Conservation (phyloP, 257 asterid species). For the Jacaranda copaia region DNA sequence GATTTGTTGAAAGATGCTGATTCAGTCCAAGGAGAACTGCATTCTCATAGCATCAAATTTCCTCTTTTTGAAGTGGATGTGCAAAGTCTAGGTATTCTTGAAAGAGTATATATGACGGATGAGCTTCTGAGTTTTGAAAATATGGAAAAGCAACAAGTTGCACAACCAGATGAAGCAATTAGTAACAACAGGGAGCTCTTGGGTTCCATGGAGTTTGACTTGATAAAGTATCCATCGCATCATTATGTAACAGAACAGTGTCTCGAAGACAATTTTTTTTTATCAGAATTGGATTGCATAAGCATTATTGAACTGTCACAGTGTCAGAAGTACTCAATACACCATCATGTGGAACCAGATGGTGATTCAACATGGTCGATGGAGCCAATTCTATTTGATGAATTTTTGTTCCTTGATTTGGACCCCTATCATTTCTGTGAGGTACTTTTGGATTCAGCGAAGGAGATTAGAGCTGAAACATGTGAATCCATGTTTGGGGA, state of each 20-base stretch:
- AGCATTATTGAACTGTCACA: slow-evolving; percentile 56
- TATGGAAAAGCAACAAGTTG: slow-evolving; percentile 54
- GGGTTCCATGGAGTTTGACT: slow-evolving; percentile 62
- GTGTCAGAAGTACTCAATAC: slow-evolving; percentile 40
- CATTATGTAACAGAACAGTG: slow-evolving; percentile 41
- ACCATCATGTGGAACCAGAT: slow-evolving; percentile 41
- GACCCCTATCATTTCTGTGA: slow-evolving; percentile 54
- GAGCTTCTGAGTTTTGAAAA: slow-evolving; percentile 53
- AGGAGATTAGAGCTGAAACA: slow-evolving; percentile 54
- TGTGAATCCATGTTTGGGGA: slow-evolving; percentile 70
- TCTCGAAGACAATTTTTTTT: slow-evolving; percentile 46
- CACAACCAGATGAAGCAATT: slow-evolving; percentile 52
- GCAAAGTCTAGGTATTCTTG: slow-evolving; percentile 55
- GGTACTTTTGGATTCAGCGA: slow-evolving; percentile 52
- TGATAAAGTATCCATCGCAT: slow-evolving; percentile 53
- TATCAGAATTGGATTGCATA: slow-evolving; percentile 47
- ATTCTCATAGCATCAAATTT: slow-evolving; percentile 45
- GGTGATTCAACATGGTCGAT: slow-evolving; percentile 41
- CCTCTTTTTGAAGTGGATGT: slow-evolving; percentile 74
- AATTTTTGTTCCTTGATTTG: slow-evolving; percentile 58
- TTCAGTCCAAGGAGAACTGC: slow-evolving; percentile 47
- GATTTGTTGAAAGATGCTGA: slow-evolving; percentile 62
- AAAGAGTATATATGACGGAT: slow-evolving; percentile 43
- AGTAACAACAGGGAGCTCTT: slow-evolving; percentile 54
- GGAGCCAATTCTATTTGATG: slow-evolving; percentile 58